Evolutionary conservation across 495 filamentous ascomycete species (phyloP).

Genomic region (Articulospora tetracladia): DNA sequence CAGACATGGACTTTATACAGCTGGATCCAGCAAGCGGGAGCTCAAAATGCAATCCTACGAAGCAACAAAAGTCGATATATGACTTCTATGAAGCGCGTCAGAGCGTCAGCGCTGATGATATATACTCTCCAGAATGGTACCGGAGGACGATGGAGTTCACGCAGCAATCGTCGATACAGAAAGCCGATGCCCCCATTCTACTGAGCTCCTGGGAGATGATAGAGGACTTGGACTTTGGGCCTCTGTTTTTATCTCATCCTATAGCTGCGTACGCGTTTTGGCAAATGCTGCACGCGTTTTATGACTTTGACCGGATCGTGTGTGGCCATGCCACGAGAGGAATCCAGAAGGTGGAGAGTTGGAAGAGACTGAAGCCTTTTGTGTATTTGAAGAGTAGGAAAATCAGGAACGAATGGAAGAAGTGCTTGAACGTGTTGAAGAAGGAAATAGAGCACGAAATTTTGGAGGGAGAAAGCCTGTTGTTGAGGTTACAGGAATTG

Average conservation of each 20-base stretch:
- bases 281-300: conserved; percentile 1
- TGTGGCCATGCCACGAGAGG: neutral
- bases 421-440: neutral
- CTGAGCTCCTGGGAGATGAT: neutral
- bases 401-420: neutral
- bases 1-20: neutral
- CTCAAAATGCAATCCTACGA: conserved; percentile 5
- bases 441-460: neutral
- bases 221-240: conserved; percentile 6
- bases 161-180: neutral
- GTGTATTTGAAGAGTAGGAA: conserved; percentile 3
- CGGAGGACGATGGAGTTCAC: neutral
- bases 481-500: neutral
- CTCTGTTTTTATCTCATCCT: neutral
- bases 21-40: neutral
- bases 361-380: conserved; percentile 4
- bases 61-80: conserved; percentile 5
- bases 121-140: conserved; percentile 6
- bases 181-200: neutral
- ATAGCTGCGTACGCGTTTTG: conserved; percentile 5
- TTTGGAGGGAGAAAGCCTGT: neutral
- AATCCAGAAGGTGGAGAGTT: neutral
- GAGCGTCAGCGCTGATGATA: conserved; percentile 7
- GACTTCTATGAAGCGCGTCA: neutral
- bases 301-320: neutral